Base-by-base conservation (phyloP, 2,329 filamentous ascomycete genomes). In the Ascosphaera apis region DNA sequence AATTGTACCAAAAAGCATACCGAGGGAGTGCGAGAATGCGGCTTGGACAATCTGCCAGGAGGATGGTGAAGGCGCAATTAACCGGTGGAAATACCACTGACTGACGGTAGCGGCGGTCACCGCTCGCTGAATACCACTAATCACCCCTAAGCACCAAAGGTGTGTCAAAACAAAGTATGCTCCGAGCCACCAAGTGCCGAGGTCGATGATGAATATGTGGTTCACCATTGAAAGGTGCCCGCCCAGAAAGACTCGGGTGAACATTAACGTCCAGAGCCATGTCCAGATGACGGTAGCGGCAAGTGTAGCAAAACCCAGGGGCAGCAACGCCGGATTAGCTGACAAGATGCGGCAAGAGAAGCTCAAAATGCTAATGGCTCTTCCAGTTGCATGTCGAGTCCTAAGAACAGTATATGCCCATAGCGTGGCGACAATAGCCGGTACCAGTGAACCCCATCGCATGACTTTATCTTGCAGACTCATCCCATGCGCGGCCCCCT, bases 41-140 rank as follows among this genome's bases (percentile, higher is more conserved):
- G 84, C 86, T 41, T 70, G 64, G 17, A 95, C 82, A 34, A 95
- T 76, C 37, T 84, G 76, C 38, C 67, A 65, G 1, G 82, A 84
- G 1, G 80, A 73, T 2, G 83, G 74, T 6, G 76, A 65, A 3
- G 86, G 82, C 8, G 74, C 68, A 3, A 74, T 72, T 46, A 91
- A 78, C 42, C 88, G 81, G 55, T 95, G 86, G 55, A 95, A 98
- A 56, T 98, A 98, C 88, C 88, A 98, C 55, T 98, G 88, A 30
- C 82, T 91, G 16, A 95, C 86, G 1, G 86, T 92, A 8, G 88
- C 88, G 16, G 83, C 86, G 11, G 86, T 92, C 12, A 84, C 88
- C 15, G 81, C 76, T 39, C 88, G 75, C 53, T 98, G 86, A 15
- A 95, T 69, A 13, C 82, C 83, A 39, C 82, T 76, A 50, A 91